Percentiles rank a stretch among this genome's conserved stretches.
These are phyloP conservation scores for Paracorniculantispora psalliotae DNA, from an alignment of 2,329 filamentous ascomycete genomes.

Conservation along the genomic window DNA sequence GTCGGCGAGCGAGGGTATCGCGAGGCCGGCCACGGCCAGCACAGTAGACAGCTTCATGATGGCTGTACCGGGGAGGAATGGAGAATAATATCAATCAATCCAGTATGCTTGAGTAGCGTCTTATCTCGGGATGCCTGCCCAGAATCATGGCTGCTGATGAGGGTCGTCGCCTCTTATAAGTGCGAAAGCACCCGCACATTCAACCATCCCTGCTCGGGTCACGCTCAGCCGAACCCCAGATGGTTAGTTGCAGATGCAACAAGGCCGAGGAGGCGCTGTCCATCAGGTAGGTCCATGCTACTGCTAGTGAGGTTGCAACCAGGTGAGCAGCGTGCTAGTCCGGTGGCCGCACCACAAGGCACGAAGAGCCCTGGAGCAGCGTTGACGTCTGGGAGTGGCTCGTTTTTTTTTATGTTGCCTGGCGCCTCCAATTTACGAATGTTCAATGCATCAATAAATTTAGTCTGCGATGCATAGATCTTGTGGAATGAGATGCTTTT, in stretches of 20 bases:
- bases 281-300: not conserved
- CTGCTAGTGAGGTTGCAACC: not conserved
- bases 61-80: no score
- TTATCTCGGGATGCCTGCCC: not conserved
- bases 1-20: conserved; percentile 19
- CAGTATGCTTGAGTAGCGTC: not conserved
- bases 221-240: not conserved
- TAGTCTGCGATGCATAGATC: not conserved
- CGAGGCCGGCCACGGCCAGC: conserved; percentile 19
- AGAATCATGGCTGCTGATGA: no score
- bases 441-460: not conserved
- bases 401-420: not conserved
- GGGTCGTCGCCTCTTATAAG: not conserved
- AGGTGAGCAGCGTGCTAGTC: conserved; percentile 1
- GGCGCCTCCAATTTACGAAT: not conserved
- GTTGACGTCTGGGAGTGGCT: not conserved
- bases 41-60: conserved; percentile 18
- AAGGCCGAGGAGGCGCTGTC: not conserved
- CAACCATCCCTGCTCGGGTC: not conserved
- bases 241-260: conserved; percentile 1
- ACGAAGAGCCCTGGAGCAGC: not conserved
- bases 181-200: not conserved
- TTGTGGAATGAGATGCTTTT: not conserved
- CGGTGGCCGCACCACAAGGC: not conserved
- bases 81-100: no score